Evolutionary conservation across 345 rosid genomes (phyloP).

Genomic region (Citropsis articulata): DNA sequence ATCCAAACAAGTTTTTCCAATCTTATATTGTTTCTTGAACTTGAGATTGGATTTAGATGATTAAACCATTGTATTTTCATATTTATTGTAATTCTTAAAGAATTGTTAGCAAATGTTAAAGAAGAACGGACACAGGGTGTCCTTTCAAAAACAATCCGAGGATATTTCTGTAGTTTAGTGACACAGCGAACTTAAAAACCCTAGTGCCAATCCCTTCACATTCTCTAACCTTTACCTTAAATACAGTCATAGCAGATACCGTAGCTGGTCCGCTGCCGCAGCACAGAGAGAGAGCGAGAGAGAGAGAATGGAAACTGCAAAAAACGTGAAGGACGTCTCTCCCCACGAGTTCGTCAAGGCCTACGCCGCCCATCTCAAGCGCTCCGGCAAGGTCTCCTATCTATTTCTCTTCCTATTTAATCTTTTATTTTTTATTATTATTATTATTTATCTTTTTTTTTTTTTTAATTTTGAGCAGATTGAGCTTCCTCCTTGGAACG

Average conservation of each 20-base stretch:
- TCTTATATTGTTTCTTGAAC: no score
- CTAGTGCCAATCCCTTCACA: background rate
- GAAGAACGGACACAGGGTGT: background rate
- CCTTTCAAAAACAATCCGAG: background rate
- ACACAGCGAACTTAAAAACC: background rate
- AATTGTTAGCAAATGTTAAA: background rate
- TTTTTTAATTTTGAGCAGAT: background rate
- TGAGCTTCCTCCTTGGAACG: slow-evolving; percentile 29
- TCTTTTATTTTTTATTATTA: background rate
- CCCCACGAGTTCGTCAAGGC: slow-evolving; percentile 60
- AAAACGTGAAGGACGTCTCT: slow-evolving; percentile 49
- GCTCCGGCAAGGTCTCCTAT: slow-evolving; percentile 44
- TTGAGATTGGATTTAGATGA: no score
- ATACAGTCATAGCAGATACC: background rate
- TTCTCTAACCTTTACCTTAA: background rate
- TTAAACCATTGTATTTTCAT: background rate
- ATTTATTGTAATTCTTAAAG: background rate
- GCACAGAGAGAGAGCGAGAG: background rate
- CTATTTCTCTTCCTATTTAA: no score
- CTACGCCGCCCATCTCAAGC: slow-evolving; percentile 51
- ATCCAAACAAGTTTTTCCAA: no score
- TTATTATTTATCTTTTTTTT: background rate
- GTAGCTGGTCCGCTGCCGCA: background rate
- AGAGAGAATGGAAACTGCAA: slow-evolving; percentile 29
- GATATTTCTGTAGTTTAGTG: background rate